A percentile compares a stretch with the other conserved stretches of the same genome.
Evolutionary conservation across 2,329 filamentous ascomycete species (phyloP).

Genomic region (Verticillium klebahnii): DNA sequence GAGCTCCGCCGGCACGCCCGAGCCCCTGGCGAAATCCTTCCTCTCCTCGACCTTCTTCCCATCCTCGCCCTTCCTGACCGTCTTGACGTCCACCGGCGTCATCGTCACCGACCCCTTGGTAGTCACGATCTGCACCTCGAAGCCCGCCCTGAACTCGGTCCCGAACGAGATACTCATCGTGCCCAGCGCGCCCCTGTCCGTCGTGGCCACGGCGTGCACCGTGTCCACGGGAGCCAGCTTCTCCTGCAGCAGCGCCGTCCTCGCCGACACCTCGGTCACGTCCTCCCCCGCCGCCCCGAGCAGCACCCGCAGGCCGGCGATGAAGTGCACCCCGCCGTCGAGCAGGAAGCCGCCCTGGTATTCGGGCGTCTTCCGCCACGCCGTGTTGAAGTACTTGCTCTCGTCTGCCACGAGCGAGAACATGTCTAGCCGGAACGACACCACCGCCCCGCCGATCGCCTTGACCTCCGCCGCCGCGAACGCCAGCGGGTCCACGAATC

Average conservation of each 20-base stretch:
- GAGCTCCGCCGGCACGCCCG: conserved; percentile 56
- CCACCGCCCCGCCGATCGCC: conserved; percentile 23
- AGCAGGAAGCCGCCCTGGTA: conserved; percentile 75
- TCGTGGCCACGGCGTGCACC: conserved; percentile 53
- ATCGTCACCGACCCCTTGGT: conserved; percentile 53
- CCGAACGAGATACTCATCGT: conserved; percentile 55
- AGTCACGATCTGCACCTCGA: conserved; percentile 52
- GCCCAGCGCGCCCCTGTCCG: conserved; percentile 49
- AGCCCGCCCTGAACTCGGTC: conserved; percentile 41
- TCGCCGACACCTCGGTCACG: conserved; percentile 47
- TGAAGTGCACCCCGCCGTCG: conserved; percentile 70
- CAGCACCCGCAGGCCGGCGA: conserved; percentile 58
- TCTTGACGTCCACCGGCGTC: conserved; percentile 36
- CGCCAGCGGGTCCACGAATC: conserved; percentile 53
- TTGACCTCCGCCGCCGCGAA: conserved; percentile 51
- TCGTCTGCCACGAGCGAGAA: conserved; percentile 35
- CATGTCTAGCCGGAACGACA: conserved; percentile 34
- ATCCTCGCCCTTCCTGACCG: conserved; percentile 25
- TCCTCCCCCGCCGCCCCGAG: conserved; percentile 42
- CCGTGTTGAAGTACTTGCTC: conserved; percentile 45
- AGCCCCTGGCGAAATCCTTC: conserved; percentile 43
- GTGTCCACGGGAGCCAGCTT: conserved; percentile 64
- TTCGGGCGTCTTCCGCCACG: conserved; percentile 63
- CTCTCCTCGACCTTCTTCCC: conserved; percentile 21
- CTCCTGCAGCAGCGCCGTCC: conserved; percentile 38